Base-by-base conservation (phyloP, 345 rosid species). In the Populus ilicifolia region DNA sequence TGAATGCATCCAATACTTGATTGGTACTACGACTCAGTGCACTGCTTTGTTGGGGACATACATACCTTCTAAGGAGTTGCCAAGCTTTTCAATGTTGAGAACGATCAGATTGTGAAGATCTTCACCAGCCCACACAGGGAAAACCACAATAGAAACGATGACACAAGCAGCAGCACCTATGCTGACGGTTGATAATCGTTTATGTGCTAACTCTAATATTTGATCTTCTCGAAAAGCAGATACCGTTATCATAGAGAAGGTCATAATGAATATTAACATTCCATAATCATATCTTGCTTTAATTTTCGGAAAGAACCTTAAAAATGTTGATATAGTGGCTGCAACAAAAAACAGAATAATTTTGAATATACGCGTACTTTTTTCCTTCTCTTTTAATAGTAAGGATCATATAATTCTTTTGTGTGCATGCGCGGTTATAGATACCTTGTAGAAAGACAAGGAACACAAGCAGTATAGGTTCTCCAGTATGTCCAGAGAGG, bases 201-300 rank as follows among this genome's bases (percentile, higher is more conserved):
- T 81, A 6, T 85, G 89, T 0, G 93, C 90, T 52, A 88, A n/a
- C 67, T 61, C 62, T 8, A 92, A 35, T 41, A 92, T 80, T 76
- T 91, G 81, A 2, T 87, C 85, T 0, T 84, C 87, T 65, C 88
- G 82, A 52, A 84, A 92, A 18, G 93, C 93, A 14, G 94, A 93
- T 5, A 93, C 86, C 13, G 96, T 89, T 74, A 93, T 80, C 80
- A 93, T 74, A 11, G 90, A 84, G 82, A 91, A 93, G 13, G 98
- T 94, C 78, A 93, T 74, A 46, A 91, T 90, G 83, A 94, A 94
- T 68, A 91, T 88, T 76, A 87, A 52, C 48, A 93, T 71, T 64
- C 95, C 92, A 67, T 94, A 94, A 78, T 94, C 97, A 41, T 91
- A 94, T 86, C 97, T 90, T 14, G 89, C 92, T 84, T 91, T 94